Percentiles rank a stretch among this genome's conserved stretches.
These are phyloP conservation scores for Phytopythium litorale DNA, from an alignment of 352 stramenopile species.

Conservation along the genomic window DNA sequence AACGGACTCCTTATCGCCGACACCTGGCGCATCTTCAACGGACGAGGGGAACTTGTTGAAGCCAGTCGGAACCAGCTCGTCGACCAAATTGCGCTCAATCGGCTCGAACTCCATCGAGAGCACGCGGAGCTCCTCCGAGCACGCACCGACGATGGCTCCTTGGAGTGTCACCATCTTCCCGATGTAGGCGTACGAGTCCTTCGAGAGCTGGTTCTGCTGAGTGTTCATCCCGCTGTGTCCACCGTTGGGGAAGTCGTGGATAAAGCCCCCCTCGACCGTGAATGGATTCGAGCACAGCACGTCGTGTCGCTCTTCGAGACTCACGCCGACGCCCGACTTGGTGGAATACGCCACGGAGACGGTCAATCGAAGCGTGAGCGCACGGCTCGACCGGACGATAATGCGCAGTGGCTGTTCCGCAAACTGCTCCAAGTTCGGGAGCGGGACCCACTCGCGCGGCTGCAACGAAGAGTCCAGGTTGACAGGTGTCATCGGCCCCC, in stretches of 20 bases:
- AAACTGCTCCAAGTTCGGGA: conserved; percentile 42
- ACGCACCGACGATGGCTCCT: conserved; percentile 45
- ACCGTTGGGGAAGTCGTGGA: conserved; percentile 64
- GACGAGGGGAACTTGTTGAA: conserved; percentile 24
- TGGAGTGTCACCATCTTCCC: conserved; percentile 63
- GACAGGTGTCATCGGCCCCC: conserved; percentile 35
- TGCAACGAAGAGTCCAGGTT: conserved; percentile 44
- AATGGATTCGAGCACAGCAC: conserved; percentile 64
- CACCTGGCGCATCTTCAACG: conserved; percentile 3
- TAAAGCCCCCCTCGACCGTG: conserved; percentile 39
- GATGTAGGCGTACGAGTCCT: conserved; percentile 54
- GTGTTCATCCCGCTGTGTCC: conserved; percentile 20
- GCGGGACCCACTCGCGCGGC: conserved; percentile 33
- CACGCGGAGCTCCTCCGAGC: conserved; percentile 45
- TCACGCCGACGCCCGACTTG: conserved; percentile 58
- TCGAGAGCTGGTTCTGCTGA: conserved; percentile 11
- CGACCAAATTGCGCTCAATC: conserved; percentile 26
- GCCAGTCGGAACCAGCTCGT: conserved; percentile 32
- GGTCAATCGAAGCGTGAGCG: conserved; percentile 31
- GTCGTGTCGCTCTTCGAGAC: conserved; percentile 64
- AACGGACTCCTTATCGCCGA: conserved; percentile 18
- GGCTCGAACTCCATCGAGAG: conserved; percentile 54
- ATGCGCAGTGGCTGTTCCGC: conserved; percentile 39
- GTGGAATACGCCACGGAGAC: conserved; percentile 65
- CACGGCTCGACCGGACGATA: conserved; percentile 52